phyloP scores from a whole-genome alignment of 331 rosid genomes.

The Pyrus hybrid region DNA sequence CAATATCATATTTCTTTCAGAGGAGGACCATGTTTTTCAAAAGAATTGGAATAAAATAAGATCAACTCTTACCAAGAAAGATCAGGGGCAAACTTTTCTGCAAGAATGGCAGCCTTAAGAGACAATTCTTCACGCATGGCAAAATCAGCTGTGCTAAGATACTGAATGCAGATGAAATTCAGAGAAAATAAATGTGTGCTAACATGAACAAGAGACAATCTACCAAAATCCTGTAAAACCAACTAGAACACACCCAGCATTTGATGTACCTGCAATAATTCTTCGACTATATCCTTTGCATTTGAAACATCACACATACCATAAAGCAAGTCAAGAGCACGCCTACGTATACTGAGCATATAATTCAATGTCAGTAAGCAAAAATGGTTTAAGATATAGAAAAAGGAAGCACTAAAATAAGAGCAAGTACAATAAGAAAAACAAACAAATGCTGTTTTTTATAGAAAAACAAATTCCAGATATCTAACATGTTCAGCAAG shows the following conservation, averaged over 20 bases:
- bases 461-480: not conserved
- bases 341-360: slow-evolving; percentile 82
- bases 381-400: not conserved
- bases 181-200: slow-evolving; percentile 15
- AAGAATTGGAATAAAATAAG: not conserved
- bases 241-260: slow-evolving; percentile 11
- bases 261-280: slow-evolving; percentile 73
- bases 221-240: not conserved
- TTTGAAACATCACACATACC: slow-evolving; percentile 99
- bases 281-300: slow-evolving; percentile 99
- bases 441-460: not conserved
- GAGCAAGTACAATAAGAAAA: not conserved
- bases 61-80: slow-evolving; percentile 67
- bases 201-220: not conserved
- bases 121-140: slow-evolving; percentile 98
- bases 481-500: slow-evolving; percentile 15
- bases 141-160: slow-evolving; percentile 98
- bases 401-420: not conserved
- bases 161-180: slow-evolving; percentile 48
- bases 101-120: slow-evolving; percentile 98
- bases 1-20: not conserved
- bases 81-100: slow-evolving; percentile 99
- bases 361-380: slow-evolving; percentile 19
- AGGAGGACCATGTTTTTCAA: not conserved
- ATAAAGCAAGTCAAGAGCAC: slow-evolving; percentile 97